Conservation (phyloP, 148 eudicot genomes). For the Rhododendron simsii region DNA sequence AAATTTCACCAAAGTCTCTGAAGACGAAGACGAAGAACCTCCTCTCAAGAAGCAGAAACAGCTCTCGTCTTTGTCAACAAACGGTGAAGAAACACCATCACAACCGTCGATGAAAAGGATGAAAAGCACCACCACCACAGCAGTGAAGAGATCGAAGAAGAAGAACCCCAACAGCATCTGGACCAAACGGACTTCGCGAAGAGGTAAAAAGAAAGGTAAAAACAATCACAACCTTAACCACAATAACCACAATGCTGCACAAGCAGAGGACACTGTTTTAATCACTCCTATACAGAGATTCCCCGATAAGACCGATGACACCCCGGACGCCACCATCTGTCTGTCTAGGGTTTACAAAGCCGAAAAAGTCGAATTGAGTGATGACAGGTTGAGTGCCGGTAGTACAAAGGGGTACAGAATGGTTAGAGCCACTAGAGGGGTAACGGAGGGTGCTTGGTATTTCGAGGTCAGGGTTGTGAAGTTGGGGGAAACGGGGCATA, state of each 20-base stretch:
- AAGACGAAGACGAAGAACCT: constrained; percentile 21
- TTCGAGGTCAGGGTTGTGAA: constrained; percentile 70
- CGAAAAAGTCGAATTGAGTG: constrained; percentile 88
- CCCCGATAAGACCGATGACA: constrained; percentile 81
- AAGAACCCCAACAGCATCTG: constrained; percentile 56
- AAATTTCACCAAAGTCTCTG: constrained; percentile 17
- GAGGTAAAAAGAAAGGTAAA: constrained; percentile 57
- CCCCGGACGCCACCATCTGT: constrained; percentile 46
- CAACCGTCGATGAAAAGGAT: constrained; percentile 22
- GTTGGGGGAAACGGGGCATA: constrained; percentile 88
- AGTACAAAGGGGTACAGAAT: constrained; percentile 90
- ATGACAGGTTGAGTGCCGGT: constrained; percentile 75
- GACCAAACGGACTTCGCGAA: constrained; percentile 53
- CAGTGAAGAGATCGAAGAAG: constrained; percentile 35
- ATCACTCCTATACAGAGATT: constrained; percentile 67
- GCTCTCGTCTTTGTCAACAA: constrained; percentile 18
- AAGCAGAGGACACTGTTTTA: constrained; percentile 36
- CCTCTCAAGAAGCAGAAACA: constrained; percentile 35
- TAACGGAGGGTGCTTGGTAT: constrained; percentile 81
- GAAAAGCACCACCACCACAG: background rate
- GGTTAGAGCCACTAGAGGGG: constrained; percentile 98
- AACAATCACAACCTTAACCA: constrained; percentile 6
- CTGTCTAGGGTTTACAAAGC: constrained; percentile 85
- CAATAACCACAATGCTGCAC: constrained; percentile 10
- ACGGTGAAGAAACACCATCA: constrained; percentile 13